Conservation (phyloP, 2,329 filamentous ascomycete genomes). For the Nigrospora oryzae region DNA sequence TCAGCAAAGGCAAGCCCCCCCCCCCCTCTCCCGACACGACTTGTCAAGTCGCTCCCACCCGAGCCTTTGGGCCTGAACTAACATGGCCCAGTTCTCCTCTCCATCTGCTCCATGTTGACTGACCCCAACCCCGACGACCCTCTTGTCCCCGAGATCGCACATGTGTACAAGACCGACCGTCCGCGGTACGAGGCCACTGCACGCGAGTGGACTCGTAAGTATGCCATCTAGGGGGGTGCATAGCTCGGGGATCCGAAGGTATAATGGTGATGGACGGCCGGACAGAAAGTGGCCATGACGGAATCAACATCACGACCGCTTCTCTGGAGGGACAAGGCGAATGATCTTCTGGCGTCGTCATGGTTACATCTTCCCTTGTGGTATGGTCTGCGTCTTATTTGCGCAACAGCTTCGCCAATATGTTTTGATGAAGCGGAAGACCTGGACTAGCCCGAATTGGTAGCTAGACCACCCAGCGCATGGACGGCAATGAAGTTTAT, state of each 20-base stretch:
- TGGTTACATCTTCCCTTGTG: slow-evolving; percentile 1
- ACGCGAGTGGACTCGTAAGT: slow-evolving; percentile 98
- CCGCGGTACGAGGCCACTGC: slow-evolving; percentile 93
- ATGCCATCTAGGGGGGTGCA: slow-evolving; percentile 63
- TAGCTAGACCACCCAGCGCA: no score
- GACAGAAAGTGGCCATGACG: no score
- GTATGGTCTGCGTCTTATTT: not conserved
- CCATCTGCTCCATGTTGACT: slow-evolving; percentile 99
- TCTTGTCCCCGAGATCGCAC: slow-evolving; percentile 95
- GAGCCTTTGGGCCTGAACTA: not conserved
- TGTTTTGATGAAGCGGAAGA: no score
- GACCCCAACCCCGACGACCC: slow-evolving; percentile 99
- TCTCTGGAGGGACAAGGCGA: not conserved
- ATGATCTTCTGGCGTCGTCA: not conserved
- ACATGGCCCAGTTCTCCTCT: slow-evolving; percentile 66
- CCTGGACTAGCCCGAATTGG: no score
- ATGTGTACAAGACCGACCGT: slow-evolving; percentile 99
- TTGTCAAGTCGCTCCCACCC: not conserved
- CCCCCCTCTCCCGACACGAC: no score
- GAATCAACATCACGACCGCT: not conserved
- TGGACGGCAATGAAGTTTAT: no score
- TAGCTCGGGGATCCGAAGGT: not conserved
- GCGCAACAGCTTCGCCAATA: not conserved
- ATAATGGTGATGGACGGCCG: not conserved
- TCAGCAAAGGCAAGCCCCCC: slow-evolving; percentile 75